Percentiles rank a stretch among this genome's conserved stretches.
Conservation (phyloP, 768 basidiomycete species). For the Antrodiella citrinella region DNA sequence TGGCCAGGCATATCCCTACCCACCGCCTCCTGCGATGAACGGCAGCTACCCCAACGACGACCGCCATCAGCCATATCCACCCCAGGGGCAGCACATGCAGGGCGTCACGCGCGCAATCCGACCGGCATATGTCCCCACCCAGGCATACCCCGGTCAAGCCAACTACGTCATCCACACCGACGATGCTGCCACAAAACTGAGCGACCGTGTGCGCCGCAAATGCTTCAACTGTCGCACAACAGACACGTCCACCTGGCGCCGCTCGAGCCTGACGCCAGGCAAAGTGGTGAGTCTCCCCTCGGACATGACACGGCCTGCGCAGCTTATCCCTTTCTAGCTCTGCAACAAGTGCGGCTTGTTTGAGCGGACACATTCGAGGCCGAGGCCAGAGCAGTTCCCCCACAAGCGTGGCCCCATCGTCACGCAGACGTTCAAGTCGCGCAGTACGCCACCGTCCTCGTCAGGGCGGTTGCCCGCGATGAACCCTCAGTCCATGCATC, state of each 20-base stretch:
- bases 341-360: constrained; percentile 70
- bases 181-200: constrained; percentile 75
- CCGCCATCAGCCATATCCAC: constrained; percentile 14
- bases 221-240: constrained; percentile 86
- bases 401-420: constrained; percentile 70
- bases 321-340: constrained; percentile 24
- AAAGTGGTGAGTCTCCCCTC: constrained; percentile 48
- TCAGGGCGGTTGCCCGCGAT: constrained; percentile 30
- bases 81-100: constrained; percentile 16
- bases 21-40: constrained; percentile 5
- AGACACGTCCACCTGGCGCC: constrained; percentile 75
- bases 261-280: constrained; percentile 70
- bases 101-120: constrained; percentile 15
- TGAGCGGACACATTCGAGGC: constrained; percentile 72
- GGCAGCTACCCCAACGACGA: constrained; percentile 6
- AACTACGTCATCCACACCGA: constrained; percentile 50
- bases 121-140: constrained; percentile 18
- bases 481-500: constrained; percentile 25
- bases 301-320: constrained; percentile 3
- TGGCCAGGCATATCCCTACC: constrained; percentile 3
- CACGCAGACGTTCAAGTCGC: constrained; percentile 34
- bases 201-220: constrained; percentile 64
- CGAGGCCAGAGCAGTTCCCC: constrained; percentile 74
- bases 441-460: constrained; percentile 37
- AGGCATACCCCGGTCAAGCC: constrained; percentile 31